Conservation (phyloP, 192 early-diverging fungal genomes). For the Coemansia sp. region DNA sequence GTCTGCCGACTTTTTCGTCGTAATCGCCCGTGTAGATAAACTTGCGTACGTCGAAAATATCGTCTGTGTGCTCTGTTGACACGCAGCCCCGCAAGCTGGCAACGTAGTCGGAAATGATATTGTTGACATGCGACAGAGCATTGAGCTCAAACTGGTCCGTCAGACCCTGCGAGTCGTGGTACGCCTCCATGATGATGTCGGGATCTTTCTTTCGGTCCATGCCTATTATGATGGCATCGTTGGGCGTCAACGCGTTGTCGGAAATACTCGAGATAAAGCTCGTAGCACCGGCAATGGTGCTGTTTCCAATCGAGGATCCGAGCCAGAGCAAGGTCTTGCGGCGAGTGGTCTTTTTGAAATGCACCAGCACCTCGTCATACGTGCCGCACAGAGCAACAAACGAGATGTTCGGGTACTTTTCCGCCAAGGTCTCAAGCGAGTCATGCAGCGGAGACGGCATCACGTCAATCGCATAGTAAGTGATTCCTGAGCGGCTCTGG, state of each 20-base stretch:
- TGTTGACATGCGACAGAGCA: slow-evolving; percentile 73
- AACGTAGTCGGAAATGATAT: slow-evolving; percentile 54
- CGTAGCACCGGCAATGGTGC: slow-evolving; percentile 59
- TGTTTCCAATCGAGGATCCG: slow-evolving; percentile 87
- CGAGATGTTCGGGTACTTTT: slow-evolving; percentile 60
- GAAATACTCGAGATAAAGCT: slow-evolving; percentile 60
- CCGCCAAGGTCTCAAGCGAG: slow-evolving; percentile 65
- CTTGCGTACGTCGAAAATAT: slow-evolving; percentile 57
- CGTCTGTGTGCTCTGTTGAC: not conserved
- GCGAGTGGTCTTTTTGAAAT: slow-evolving; percentile 48
- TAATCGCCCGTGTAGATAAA: slow-evolving; percentile 77
- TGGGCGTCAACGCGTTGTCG: slow-evolving; percentile 54
- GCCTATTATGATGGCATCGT: slow-evolving; percentile 79
- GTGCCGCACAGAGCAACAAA: slow-evolving; percentile 82
- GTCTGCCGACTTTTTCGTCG: slow-evolving; percentile 68
- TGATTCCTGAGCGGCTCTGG: slow-evolving; percentile 55
- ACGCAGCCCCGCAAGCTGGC: not conserved
- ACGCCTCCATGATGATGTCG: slow-evolving; percentile 67
- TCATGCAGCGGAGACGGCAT: slow-evolving; percentile 71
- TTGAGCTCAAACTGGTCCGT: slow-evolving; percentile 85
- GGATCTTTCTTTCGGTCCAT: slow-evolving; percentile 80
- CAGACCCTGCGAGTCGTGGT: slow-evolving; percentile 76
- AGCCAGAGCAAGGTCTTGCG: slow-evolving; percentile 84
- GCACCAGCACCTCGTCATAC: slow-evolving; percentile 78
- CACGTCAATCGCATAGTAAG: slow-evolving; percentile 90